phyloP scores from a whole-genome alignment of 2,329 filamentous ascomycete genomes.

The Neofusicoccum kwambonambiense region DNA sequence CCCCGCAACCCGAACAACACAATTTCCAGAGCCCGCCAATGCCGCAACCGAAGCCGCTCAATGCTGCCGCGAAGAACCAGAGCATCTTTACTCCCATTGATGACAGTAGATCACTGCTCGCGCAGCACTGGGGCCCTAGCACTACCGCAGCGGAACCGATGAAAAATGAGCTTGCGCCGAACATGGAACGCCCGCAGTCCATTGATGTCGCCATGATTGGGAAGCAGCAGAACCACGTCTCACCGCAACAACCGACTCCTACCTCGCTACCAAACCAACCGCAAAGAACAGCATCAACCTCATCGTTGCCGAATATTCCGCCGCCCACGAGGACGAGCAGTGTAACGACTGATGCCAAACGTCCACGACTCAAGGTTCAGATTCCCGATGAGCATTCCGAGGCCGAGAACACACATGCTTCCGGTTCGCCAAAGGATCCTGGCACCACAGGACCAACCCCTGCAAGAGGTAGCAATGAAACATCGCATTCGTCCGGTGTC shows the following conservation, averaged over 20 bases:
- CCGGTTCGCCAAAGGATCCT: conserved; percentile 63
- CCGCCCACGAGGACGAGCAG: conserved; percentile 80
- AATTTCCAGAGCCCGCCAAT: conserved; percentile 53
- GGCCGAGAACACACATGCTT: conserved; percentile 69
- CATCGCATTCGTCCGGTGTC: conserved; percentile 65
- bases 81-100: conserved; percentile 98
- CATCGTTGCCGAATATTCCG: conserved; percentile 67
- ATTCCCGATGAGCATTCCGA: conserved; percentile 92
- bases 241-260: conserved; percentile 55
- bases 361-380: conserved; percentile 86
- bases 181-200: conserved; percentile 57
- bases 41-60: conserved; percentile 64
- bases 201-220: conserved; percentile 61
- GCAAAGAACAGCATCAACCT: conserved; percentile 56
- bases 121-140: conserved; percentile 66
- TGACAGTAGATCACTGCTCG: conserved; percentile 82
- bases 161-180: conserved; percentile 38
- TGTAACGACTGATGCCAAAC: conserved; percentile 63
- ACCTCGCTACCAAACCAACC: conserved; percentile 32
- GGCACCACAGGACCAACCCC: conserved; percentile 60
- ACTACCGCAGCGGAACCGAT: conserved; percentile 53
- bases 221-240: conserved; percentile 47
- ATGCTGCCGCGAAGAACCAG: conserved; percentile 64
- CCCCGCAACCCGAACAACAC: conserved; percentile 54
- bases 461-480: conserved; percentile 51